Conservation (phyloP, 2,329 filamentous ascomycete genomes). For the Corniculantispora saksenae region DNA sequence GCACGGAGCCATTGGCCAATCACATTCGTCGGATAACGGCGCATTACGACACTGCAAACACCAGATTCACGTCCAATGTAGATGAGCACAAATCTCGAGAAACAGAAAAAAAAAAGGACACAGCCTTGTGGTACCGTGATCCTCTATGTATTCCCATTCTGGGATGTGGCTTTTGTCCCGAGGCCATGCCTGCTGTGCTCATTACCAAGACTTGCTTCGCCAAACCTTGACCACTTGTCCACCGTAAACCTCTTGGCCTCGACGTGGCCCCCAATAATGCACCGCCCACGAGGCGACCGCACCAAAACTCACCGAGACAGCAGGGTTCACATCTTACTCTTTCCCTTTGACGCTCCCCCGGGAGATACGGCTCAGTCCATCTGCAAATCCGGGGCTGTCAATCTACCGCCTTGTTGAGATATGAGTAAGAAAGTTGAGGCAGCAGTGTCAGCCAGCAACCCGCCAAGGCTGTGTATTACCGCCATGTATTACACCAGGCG, state of each 20-base stretch:
- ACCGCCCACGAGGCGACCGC: neutral
- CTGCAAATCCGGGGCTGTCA: slow-evolving; percentile 5
- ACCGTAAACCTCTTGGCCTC: neutral
- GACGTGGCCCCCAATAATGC: neutral
- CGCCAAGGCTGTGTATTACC: slow-evolving; percentile 15
- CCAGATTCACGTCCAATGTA: neutral
- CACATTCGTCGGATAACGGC: slow-evolving; percentile 17
- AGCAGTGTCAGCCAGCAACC: slow-evolving; percentile 10
- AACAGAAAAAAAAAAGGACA: neutral
- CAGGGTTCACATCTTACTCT: slow-evolving; percentile 1
- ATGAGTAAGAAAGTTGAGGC: slow-evolving; percentile 16
- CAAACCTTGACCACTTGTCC: neutral
- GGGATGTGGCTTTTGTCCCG: neutral
- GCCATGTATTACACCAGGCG: neutral
- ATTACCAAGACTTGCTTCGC: neutral
- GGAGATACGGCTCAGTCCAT: neutral
- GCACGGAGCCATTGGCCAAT: slow-evolving; percentile 18
- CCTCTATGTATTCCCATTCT: neutral
- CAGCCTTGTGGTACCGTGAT: neutral
- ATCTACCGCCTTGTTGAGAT: slow-evolving; percentile 14
- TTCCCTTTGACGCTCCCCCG: neutral
- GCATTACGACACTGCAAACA: slow-evolving; percentile 6
- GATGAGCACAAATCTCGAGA: neutral
- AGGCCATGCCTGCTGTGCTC: neutral
- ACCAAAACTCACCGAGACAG: neutral